Base-by-base conservation (phyloP, 805 yeast species). In the Phaffomyces antillensis region DNA sequence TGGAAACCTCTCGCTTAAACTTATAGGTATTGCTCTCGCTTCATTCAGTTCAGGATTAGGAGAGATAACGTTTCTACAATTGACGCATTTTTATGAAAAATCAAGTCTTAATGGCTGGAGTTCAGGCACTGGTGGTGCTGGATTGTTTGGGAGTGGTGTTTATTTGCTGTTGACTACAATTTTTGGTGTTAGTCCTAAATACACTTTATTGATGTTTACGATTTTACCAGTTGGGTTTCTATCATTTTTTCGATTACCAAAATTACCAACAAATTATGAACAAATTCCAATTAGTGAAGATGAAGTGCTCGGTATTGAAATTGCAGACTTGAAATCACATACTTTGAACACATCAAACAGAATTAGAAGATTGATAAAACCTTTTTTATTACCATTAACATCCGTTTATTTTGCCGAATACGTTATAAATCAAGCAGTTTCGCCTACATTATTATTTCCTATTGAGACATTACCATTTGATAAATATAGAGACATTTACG, bases 121-220 rank as follows among this genome's bases (percentile, higher is more conserved):
- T 18, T 77, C 89, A 8, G 99, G 99, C 1, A 91, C 98, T 0
- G 98, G 99, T 4, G 95, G 88, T 17, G 98, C 99, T 1, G 99
- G 99, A 0, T 62, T 91, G 6, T 73, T 77, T 17, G 99, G 98
- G 0, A 79, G 90, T 42, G 86, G 84, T 43, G 58, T 75, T 13
- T 90, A 77, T 57, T 56, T 91, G 73, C 52, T 83, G 1, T 49
- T 86, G 54, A 91, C 97, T 0, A 83, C 91, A 1, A 66, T 88
- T 57, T 40, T 86, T 20, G 71, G 77, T 1, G 46, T 87, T 2
- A 63, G 76, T 7, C 80, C 86, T 0, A 69, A 69, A 47, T 46
- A 68, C 1, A 68, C 86, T 0, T 67, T 91, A 35, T 58, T 83
- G 13, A 20, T 77, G 23, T 89, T 86, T 59, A 70, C 80, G 13